phyloP scores from a whole-genome alignment of 2,329 filamentous ascomycete genomes.

The Pseudocercospora cruenta region DNA sequence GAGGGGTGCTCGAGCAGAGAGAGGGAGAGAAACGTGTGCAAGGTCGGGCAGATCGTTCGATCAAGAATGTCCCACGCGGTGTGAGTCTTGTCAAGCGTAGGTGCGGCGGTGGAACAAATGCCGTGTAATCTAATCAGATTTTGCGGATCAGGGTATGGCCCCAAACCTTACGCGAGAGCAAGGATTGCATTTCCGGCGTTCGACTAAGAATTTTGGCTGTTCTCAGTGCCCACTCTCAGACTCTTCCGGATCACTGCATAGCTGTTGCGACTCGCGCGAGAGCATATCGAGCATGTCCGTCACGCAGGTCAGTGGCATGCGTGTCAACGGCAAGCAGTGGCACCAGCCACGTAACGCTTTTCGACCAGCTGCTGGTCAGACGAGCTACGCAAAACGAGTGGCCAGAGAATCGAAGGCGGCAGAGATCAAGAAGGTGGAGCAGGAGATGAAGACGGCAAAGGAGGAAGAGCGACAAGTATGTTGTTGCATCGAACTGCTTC shows the following conservation, averaged over 20 bases:
- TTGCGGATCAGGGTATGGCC: not conserved
- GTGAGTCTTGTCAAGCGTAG: not conserved
- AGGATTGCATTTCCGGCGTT: not conserved
- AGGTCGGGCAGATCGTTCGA: not conserved
- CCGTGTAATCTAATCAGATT: not conserved
- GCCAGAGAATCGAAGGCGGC: conserved; percentile 70
- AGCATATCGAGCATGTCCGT: conserved; percentile 1
- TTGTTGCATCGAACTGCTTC: not conserved
- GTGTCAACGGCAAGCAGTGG: conserved; percentile 97
- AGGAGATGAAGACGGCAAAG: conserved; percentile 95
- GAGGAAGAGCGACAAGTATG: conserved; percentile 81
- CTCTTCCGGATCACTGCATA: conserved; percentile 12
- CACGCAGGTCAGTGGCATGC: conserved; percentile 60
- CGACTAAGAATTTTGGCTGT: not conserved
- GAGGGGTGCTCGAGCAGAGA: conserved; percentile 1
- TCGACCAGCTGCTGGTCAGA: conserved; percentile 76
- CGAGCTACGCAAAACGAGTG: conserved; percentile 75
- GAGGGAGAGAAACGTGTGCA: not conserved
- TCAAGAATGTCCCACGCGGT: conserved; percentile 19
- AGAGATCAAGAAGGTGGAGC: conserved; percentile 89
- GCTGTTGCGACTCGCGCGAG: not conserved
- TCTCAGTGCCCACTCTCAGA: not conserved
- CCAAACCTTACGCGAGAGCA: not conserved
- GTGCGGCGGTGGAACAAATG: not conserved
- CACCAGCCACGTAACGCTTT: conserved; percentile 82